Base-by-base conservation (phyloP, 192 early-diverging fungal genomes). In the Mortierella antarctica region DNA sequence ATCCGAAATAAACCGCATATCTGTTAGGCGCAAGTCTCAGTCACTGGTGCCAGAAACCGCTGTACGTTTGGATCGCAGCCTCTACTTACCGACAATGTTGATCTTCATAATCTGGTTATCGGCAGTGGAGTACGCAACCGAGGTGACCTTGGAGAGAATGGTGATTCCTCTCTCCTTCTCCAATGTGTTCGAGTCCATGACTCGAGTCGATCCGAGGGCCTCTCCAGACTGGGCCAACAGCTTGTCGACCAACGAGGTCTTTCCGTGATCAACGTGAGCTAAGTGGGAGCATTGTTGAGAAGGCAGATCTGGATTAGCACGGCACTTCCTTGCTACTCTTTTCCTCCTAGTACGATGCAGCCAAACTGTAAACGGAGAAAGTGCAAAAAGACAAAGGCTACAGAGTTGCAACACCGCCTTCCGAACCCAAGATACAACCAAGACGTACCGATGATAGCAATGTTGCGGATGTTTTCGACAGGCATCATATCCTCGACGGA, bases 151-250 rank as follows among this genome's bases (percentile, higher is more conserved):
- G 50, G 90, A 92, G 57, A 95, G 87, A 79, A 95, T 95, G 42
- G 94, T 95, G 82, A 95, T 95, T n/a, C 94, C 94, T 62, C 94
- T 89, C 85, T 95, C 94, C 73, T 89, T 90, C 62, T 95, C 94
- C 51, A 95, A 76, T 20, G 88, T 87, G 74, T 95, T 94, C 13
- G 92, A 89, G 86, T 95, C 94, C 94, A 95, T 95, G 14, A 95
- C 92, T 10, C 94, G 89, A 8, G 77, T 80, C 10, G 77, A 71
- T 71, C 77, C 77, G 4, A 80, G 55, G 21, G 77, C 70, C 60
- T 80, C 77, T 65, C 89, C 86, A 62, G 85, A 87, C 84, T 83
- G 88, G 23, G 76, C 84, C 64, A 85, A 87, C 23, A 85, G 79
- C 66, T 70, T 74, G 48, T 80, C 69, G 0, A 86, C 84, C 58